Evolutionary conservation across 2,329 filamentous ascomycete species (phyloP).

Genomic region (Penicillium sp.): DNA sequence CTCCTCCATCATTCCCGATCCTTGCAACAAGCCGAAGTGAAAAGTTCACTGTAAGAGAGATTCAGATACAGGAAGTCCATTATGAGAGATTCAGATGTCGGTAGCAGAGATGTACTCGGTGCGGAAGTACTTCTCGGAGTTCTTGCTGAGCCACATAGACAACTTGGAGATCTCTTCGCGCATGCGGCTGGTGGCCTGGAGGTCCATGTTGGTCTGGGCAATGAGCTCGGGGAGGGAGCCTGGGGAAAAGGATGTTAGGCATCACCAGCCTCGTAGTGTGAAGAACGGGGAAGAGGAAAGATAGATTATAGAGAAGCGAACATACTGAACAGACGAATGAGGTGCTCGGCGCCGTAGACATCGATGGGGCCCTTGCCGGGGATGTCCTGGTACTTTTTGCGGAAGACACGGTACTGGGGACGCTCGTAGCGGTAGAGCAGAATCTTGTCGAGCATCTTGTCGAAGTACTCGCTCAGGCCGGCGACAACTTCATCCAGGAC

Average conservation of each 20-base stretch:
- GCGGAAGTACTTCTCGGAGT: constrained; percentile 71
- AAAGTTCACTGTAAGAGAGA: no score
- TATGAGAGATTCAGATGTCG: constrained; percentile 19
- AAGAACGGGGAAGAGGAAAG: constrained; percentile 1
- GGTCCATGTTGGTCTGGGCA: constrained; percentile 97
- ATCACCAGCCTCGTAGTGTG: no score
- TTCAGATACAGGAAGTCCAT: no score
- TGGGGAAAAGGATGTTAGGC: constrained; percentile 37
- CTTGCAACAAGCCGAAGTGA: no score
- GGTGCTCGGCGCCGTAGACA: constrained; percentile 88
- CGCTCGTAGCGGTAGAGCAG: constrained; percentile 93
- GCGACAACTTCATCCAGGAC: constrained; percentile 85
- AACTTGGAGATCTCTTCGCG: constrained; percentile 87
- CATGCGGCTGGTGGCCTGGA: constrained; percentile 81
- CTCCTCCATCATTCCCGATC: no score
- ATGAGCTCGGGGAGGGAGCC: constrained; percentile 89
- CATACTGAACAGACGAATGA: constrained; percentile 83
- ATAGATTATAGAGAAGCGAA: constrained; percentile 10
- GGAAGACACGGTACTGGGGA: constrained; percentile 76
- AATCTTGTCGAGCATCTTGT: constrained; percentile 81
- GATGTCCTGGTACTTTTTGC: constrained; percentile 64
- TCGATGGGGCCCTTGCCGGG: constrained; percentile 70
- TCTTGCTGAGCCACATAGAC: constrained; percentile 76
- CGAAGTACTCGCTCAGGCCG: constrained; percentile 90
- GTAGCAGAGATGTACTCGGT: constrained; percentile 45